Base-by-base conservation (phyloP, 108 stramenopile species). In the Parietichytrium sp. region DNA sequence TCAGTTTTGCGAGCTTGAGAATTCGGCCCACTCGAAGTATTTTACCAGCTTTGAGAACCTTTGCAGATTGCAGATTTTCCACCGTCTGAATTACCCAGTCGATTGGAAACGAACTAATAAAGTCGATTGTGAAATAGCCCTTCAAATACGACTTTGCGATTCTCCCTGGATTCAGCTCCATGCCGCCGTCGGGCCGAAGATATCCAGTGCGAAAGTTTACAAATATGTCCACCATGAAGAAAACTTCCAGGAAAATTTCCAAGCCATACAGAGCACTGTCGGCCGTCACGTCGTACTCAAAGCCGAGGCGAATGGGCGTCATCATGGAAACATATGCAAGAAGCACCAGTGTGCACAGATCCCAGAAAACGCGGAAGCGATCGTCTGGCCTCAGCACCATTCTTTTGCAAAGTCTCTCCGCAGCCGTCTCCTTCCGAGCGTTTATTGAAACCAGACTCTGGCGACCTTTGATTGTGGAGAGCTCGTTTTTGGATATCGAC, bases 161-260 rank as follows among this genome's bases (percentile, higher is more conserved):
- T 27, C 18, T 25, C 12, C n/a, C 1, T 3, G 72, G 77, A 8
- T 79, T 13, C 54, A 85, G 38, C 13, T 52, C 81, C 18, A 80
- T 3, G 7, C 7, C 6, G 16, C 51, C 48, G 47, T 80, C 25
- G 83, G 47, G 29, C 48, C 61, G 50, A 52, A 72, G n/a, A 54
- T 85, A 87, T 25, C 86, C 87, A 30, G 89, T 89, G 55, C 86
- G 52, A 3, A 89, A 85, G 49, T 78, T 88, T 49, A 89, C 47
- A 16, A 83, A 4, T 31, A 90, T 54, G 54, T 90, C 90, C 6
- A 83, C 12, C 3, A 84, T 13, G 72, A 90, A 90, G 13, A 84
- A 48, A 7, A 48, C 54, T 55, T 84, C 84, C 8, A 88, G 25
- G 48, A 38, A n/a, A 4, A 42, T 52, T 7, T 88, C 85, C 27